These are phyloP conservation scores for Boletus sensibilis DNA, from an alignment of 768 basidiomycete genomes.

Conservation along the genomic window DNA sequence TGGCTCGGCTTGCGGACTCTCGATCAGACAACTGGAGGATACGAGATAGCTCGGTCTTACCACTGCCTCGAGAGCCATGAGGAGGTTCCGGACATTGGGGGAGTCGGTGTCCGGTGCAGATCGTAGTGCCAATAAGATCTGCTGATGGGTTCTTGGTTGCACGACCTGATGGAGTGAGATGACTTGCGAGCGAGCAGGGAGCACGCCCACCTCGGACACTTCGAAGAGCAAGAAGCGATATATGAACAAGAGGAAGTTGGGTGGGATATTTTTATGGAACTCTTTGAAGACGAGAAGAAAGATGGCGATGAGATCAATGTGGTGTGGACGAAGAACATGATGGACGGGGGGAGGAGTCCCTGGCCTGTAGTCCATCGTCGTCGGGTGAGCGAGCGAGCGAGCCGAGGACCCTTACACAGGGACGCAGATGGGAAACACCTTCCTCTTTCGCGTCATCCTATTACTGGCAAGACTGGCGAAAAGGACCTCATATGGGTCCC, in stretches of 20 bases:
- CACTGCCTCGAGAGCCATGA: slow-evolving; percentile 44
- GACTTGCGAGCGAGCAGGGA: background rate
- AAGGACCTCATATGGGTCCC: slow-evolving; percentile 24
- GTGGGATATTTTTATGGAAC: slow-evolving; percentile 51
- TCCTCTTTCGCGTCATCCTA: slow-evolving; percentile 17
- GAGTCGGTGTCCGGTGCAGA: slow-evolving; percentile 45
- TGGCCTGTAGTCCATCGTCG: slow-evolving; percentile 27
- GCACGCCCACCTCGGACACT: slow-evolving; percentile 56
- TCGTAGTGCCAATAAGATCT: slow-evolving; percentile 46
- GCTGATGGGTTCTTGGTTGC: slow-evolving; percentile 53
- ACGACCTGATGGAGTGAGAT: slow-evolving; percentile 48
- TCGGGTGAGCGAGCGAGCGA: background rate
- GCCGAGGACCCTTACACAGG: background rate
- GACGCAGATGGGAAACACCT: slow-evolving; percentile 18
- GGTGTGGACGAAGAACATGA: slow-evolving; percentile 74
- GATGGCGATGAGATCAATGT: slow-evolving; percentile 65
- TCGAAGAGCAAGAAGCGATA: slow-evolving; percentile 69
- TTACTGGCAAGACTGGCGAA: background rate
- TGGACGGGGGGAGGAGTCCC: slow-evolving; percentile 60
- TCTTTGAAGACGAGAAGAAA: slow-evolving; percentile 65
- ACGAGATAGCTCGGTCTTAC: slow-evolving; percentile 26
- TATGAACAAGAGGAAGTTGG: slow-evolving; percentile 58
- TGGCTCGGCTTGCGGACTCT: slow-evolving; percentile 41
- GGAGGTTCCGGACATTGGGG: slow-evolving; percentile 42
- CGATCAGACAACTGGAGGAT: slow-evolving; percentile 18